Percentiles rank a stretch among this genome's conserved stretches.
These are phyloP conservation scores for Fusarium piperis DNA, from an alignment of 2,329 filamentous ascomycete genomes.

Conservation along the genomic window DNA sequence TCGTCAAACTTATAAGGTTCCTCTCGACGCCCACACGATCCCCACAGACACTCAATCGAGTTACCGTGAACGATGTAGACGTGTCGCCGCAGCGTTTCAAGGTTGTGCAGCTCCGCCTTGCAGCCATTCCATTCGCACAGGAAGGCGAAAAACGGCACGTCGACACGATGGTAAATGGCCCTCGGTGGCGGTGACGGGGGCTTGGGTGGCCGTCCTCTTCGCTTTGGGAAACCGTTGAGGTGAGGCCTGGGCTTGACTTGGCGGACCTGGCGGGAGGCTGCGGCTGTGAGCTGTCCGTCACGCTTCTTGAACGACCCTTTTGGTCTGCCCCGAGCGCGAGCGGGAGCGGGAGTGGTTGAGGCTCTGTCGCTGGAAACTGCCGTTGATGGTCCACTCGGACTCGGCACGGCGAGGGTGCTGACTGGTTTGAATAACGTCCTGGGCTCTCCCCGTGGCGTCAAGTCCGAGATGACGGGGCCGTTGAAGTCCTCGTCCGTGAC, in stretches of 20 bases:
- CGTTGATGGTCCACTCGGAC: conserved; percentile 1
- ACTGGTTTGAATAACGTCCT: conserved; percentile 7
- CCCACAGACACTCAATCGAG: conserved; percentile 46
- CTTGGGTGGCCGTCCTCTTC: conserved; percentile 55
- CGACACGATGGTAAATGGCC: conserved; percentile 53
- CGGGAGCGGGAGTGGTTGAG: conserved; percentile 1
- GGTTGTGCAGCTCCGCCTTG: conserved; percentile 69
- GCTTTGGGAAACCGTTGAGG: conserved; percentile 45
- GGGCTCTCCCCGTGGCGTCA: conserved; percentile 27
- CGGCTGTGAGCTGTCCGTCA: conserved; percentile 34
- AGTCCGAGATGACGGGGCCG: conserved; percentile 31
- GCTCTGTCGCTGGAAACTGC: conserved; percentile 10
- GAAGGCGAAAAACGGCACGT: conserved; percentile 61
- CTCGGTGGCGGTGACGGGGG: conserved; percentile 50
- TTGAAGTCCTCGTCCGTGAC: conserved; percentile 12
- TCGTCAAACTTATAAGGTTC: conserved; percentile 48
- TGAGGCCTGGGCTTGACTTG: conserved; percentile 43
- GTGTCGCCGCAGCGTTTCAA: conserved; percentile 67
- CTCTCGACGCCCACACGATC: conserved; percentile 39
- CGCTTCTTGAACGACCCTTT: conserved; percentile 55
- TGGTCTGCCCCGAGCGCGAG: conserved; percentile 54
- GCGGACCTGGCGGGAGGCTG: conserved; percentile 34
- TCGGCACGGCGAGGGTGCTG: background rate
- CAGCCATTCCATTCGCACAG: conserved; percentile 69
- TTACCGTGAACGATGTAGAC: conserved; percentile 59